Base-by-base conservation (phyloP, 768 basidiomycete genomes). In the Gloeophyllum trabeum region DNA sequence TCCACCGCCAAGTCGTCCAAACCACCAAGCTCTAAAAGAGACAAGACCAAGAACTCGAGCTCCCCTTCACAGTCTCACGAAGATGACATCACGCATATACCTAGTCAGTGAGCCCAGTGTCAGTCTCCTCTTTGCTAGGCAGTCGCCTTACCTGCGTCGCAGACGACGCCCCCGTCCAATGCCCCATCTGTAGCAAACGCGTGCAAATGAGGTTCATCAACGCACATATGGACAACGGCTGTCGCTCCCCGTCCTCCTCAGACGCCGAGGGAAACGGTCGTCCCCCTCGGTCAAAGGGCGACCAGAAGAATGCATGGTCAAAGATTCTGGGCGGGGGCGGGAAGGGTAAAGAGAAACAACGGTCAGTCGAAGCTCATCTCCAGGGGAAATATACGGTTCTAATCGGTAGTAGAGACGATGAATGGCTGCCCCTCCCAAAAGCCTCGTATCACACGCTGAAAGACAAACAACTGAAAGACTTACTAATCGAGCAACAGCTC, bases 211-310 rank as follows among this genome's bases (percentile, higher is more conserved):
- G 64, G 12, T 54, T 47, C 6, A 75, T 88, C 43, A 82, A 87
- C 46, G 42, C 48, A 4, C 86, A 90, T 53, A 69, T 89, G 44
- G 84, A 88, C 46, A 68, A 67, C 34, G 64, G 65, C 5, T 90
- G 81, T 52, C 65, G 53, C 44, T 60, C 44, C 44, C 53, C n/a
- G 46, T 48, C 24, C 42, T 40, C 18, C 30, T 35, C 36, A 51
- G 40, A 43, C 48, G 45, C 36, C 42, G 40, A 42, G 48, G 25
- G n/a, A n/a, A n/a, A n/a, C n/a, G n/a, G n/a, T n/a, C 20, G 35
- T 37, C 47, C 64, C 22, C 21, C 37, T 14, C 26, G 57, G 7
- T 58, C 58, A 25, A 72, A 70, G 45, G 65, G 66, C 28, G 75
- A 54, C 22, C 54, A 57, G 40, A 54, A 54, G 28, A 44, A 48